These are phyloP conservation scores for Boletus sensibilis DNA, from an alignment of 768 basidiomycete genomes.

Conservation along the genomic window DNA sequence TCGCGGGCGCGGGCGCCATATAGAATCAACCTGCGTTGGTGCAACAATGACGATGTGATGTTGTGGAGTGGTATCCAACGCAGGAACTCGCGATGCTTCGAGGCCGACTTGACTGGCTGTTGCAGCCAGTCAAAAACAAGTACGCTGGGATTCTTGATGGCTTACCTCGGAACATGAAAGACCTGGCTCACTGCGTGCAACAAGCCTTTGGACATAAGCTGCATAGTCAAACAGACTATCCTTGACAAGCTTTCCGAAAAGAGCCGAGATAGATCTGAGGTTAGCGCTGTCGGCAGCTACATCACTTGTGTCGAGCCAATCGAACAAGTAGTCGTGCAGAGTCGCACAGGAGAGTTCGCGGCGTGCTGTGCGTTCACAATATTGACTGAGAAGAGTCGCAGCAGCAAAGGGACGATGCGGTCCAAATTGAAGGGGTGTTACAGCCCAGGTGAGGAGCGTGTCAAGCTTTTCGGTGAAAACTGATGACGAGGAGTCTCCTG, in stretches of 20 bases:
- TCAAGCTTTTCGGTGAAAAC: conserved; percentile 69
- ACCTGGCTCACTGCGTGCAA: conserved; percentile 72
- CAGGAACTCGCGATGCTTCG: conserved; percentile 69
- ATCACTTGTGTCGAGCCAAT: conserved; percentile 73
- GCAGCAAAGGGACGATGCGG: conserved; percentile 79
- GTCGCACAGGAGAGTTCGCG: conserved; percentile 58
- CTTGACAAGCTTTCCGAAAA: conserved; percentile 73
- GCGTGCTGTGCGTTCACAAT: conserved; percentile 63
- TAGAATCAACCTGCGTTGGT: conserved; percentile 67
- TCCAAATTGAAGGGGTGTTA: conserved; percentile 78
- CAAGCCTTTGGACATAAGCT: conserved; percentile 74
- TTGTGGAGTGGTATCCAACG: conserved; percentile 70
- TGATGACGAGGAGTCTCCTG: conserved; percentile 33
- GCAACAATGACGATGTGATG: conserved; percentile 55
- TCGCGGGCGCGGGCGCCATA: conserved; percentile 68
- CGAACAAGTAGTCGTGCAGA: conserved; percentile 75
- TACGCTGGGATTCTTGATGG: background rate
- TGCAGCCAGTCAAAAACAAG: background rate
- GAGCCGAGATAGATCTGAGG: conserved; percentile 56
- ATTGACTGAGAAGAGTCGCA: conserved; percentile 62
- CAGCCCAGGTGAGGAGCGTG: conserved; percentile 75
- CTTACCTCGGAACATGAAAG: conserved; percentile 54
- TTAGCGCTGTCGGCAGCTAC: conserved; percentile 57
- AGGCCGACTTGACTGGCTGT: conserved; percentile 29
- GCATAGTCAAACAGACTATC: conserved; percentile 71